These are phyloP conservation scores for Coprinopsis strossmayeri DNA, from an alignment of 768 basidiomycete genomes.

Conservation along the genomic window DNA sequence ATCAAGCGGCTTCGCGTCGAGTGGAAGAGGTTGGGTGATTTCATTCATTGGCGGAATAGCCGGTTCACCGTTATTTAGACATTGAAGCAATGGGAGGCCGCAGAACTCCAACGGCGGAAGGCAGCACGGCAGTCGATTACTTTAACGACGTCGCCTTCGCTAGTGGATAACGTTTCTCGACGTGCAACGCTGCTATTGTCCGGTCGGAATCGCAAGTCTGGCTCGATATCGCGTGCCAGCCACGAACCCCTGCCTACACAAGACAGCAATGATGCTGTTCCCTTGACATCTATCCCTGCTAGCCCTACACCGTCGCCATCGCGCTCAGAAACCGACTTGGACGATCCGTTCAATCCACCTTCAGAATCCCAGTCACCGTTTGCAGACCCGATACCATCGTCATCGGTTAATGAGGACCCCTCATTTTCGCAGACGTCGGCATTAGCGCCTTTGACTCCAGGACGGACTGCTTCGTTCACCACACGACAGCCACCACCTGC, in stretches of 20 bases:
- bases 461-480: neutral
- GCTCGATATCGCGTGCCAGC: slow-evolving; percentile 24
- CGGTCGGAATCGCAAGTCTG: slow-evolving; percentile 16
- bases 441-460: neutral
- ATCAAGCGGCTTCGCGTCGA: slow-evolving; percentile 58
- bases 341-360: slow-evolving; percentile 8
- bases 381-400: slow-evolving; percentile 2
- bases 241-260: slow-evolving; percentile 42
- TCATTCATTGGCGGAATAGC: slow-evolving; percentile 4
- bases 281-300: slow-evolving; percentile 45
- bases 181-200: slow-evolving; percentile 54
- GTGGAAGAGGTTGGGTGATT: slow-evolving; percentile 58
- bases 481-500: slow-evolving; percentile 37
- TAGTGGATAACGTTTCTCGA: slow-evolving; percentile 53
- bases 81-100: slow-evolving; percentile 69
- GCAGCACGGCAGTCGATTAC: slow-evolving; percentile 51
- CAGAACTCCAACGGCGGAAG: slow-evolving; percentile 71
- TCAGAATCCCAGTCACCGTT: slow-evolving; percentile 2
- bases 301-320: slow-evolving; percentile 34
- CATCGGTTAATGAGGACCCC: neutral
- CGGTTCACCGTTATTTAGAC: slow-evolving; percentile 38
- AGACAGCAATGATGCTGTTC: slow-evolving; percentile 45
- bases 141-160: slow-evolving; percentile 28
- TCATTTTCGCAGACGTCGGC: slow-evolving; percentile 5
- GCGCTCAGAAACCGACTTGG: slow-evolving; percentile 19